Conservation (phyloP, 148 eudicot genomes). For the Camellia japonica region DNA sequence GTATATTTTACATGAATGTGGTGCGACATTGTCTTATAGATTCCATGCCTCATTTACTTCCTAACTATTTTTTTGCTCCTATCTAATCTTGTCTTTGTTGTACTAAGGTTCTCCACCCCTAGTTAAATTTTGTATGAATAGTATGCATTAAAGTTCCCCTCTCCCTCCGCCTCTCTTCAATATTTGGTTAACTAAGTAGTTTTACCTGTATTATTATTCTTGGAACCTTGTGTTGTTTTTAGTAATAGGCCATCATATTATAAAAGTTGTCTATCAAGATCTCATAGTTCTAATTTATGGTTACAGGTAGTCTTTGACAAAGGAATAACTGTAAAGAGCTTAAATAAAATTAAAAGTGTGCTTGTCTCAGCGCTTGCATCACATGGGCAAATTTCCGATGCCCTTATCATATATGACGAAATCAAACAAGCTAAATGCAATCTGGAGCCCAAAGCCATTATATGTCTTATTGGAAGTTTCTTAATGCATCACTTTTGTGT, state of each 20-base stretch:
- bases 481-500: background rate
- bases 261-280: background rate
- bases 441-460: slow-evolving; percentile 65
- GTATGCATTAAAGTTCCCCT: background rate
- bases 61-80: background rate
- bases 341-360: slow-evolving; percentile 64
- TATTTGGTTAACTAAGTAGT: background rate
- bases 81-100: background rate
- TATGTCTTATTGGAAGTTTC: slow-evolving; percentile 65
- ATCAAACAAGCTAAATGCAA: slow-evolving; percentile 46
- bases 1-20: background rate
- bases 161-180: background rate
- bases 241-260: background rate
- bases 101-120: background rate
- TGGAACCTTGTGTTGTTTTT: background rate
- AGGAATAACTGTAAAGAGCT: slow-evolving; percentile 45
- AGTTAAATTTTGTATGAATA: background rate
- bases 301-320: slow-evolving; percentile 59
- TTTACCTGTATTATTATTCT: background rate
- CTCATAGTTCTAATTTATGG: background rate
- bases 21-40: background rate
- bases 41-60: background rate
- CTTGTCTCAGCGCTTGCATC: slow-evolving; percentile 72
- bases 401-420: slow-evolving; percentile 61
- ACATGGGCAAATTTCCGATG: slow-evolving; percentile 57